Percentiles rank a stretch among this genome's conserved stretches.
phyloP scores from a whole-genome alignment of 177 flowering plant species.

The Vitis hybrid region DNA sequence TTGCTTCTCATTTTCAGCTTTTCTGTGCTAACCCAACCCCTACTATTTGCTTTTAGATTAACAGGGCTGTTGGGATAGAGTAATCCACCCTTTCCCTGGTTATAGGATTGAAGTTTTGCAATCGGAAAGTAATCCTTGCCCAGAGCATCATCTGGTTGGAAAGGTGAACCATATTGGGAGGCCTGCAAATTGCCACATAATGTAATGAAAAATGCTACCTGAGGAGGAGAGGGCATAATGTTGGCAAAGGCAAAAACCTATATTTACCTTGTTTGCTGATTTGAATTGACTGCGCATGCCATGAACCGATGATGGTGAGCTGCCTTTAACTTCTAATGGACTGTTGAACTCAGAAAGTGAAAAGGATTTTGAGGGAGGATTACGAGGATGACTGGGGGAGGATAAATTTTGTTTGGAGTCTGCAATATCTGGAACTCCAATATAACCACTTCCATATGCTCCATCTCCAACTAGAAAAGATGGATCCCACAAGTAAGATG shows the following conservation, averaged over 20 bases:
- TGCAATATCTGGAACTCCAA: conserved; percentile 26
- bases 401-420: conserved; percentile 26
- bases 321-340: conserved; percentile 21
- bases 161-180: conserved; percentile 21
- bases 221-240: not conserved
- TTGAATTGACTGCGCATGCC: conserved; percentile 31
- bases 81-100: conserved; percentile 35
- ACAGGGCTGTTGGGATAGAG: conserved; percentile 32
- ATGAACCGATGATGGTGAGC: conserved; percentile 24
- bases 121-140: conserved; percentile 33
- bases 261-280: conserved; percentile 38
- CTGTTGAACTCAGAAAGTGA: conserved; percentile 21
- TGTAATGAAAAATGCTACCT: conserved; percentile 6
- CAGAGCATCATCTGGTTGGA: conserved; percentile 31
- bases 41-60: conserved; percentile 31
- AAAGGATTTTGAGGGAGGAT: conserved; percentile 23
- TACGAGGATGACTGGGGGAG: conserved; percentile 20
- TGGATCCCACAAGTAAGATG: conserved; percentile 40
- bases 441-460: conserved; percentile 24
- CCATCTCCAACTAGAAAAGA: conserved; percentile 37
- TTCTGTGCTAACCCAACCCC: conserved; percentile 36
- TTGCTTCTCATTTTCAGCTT: conserved; percentile 41
- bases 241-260: not conserved
- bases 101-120: conserved; percentile 25
- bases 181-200: conserved; percentile 17